These are phyloP conservation scores for Serendipita sp. DNA, from an alignment of 768 basidiomycete genomes.

Conservation along the genomic window DNA sequence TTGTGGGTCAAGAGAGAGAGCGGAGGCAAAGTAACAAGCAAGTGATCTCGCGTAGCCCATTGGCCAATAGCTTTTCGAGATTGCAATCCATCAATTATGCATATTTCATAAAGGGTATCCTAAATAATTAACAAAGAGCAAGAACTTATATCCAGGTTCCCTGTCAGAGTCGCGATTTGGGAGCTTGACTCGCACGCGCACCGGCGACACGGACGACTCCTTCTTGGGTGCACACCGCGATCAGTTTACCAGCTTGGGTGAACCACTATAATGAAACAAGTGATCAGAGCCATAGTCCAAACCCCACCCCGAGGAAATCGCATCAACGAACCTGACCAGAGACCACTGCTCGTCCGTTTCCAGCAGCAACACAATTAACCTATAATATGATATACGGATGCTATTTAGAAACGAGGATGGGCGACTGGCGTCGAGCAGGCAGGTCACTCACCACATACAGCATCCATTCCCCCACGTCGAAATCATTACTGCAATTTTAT, in stretches of 20 bases:
- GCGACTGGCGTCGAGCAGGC: slow-evolving; percentile 6
- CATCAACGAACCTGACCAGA: slow-evolving; percentile 49
- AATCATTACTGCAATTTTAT: slow-evolving; percentile 31
- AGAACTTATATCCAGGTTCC: no score
- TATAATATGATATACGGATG: slow-evolving; percentile 17
- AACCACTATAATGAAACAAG: slow-evolving; percentile 38
- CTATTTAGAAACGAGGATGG: not conserved
- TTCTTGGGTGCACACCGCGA: slow-evolving; percentile 71
- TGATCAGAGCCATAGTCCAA: not conserved
- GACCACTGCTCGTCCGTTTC: slow-evolving; percentile 51
- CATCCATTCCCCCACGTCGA: slow-evolving; percentile 68
- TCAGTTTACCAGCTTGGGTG: slow-evolving; percentile 43
- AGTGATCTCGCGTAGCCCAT: no score
- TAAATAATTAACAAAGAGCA: no score
- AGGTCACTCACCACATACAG: slow-evolving; percentile 48
- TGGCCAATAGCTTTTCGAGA: no score
- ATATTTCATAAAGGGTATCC: no score
- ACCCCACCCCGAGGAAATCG: not conserved
- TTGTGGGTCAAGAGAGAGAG: no score
- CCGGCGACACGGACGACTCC: slow-evolving; percentile 28
- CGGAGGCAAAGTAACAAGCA: no score
- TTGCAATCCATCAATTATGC: no score
- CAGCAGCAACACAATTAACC: slow-evolving; percentile 49
- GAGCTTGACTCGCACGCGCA: no score
- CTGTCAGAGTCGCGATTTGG: no score